Percentiles rank a stretch among this genome's conserved stretches.
Conservation (phyloP, 1,284 basidiomycete genomes). For the Ustilago loliicola region DNA sequence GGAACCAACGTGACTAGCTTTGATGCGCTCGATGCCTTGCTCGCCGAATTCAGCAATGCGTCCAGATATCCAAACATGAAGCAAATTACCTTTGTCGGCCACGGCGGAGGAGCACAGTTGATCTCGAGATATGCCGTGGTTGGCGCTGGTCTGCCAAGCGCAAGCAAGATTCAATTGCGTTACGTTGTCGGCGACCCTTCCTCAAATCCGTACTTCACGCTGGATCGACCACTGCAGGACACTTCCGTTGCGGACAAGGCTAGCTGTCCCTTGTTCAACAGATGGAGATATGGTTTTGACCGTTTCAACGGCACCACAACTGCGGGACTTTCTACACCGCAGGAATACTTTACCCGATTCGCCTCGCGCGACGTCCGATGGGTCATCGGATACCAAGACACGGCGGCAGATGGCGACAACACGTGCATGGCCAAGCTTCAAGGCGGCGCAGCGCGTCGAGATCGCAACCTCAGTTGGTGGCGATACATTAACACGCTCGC, state of each 20-base stretch:
- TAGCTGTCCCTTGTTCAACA: conserved; percentile 60
- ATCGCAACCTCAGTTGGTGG: conserved; percentile 68
- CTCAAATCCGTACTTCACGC: conserved; percentile 62
- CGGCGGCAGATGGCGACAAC: conserved; percentile 59
- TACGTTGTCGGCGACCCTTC: conserved; percentile 68
- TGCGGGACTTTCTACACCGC: conserved; percentile 28
- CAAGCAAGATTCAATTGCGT: conserved; percentile 49
- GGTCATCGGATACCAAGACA: conserved; percentile 65
- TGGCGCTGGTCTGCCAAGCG: conserved; percentile 42
- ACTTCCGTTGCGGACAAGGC: conserved; percentile 42
- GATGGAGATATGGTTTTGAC: conserved; percentile 67
- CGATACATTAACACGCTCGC: conserved; percentile 66
- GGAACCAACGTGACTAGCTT: conserved; percentile 56
- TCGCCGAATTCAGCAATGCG: conserved; percentile 57
- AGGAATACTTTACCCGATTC: conserved; percentile 61
- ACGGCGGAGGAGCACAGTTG: conserved; percentile 67
- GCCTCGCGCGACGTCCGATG: conserved; percentile 62
- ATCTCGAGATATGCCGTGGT: conserved; percentile 65
- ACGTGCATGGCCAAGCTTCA: conserved; percentile 68
- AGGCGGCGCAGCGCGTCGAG: conserved; percentile 62
- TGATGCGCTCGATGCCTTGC: conserved; percentile 64
- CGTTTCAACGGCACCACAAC: conserved; percentile 52
- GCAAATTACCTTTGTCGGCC: conserved; percentile 66
- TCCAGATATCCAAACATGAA: conserved; percentile 59
- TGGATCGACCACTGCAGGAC: conserved; percentile 60